Evolutionary conservation across 305 asterid genomes (phyloP), one percentile per base, ranked within the genome.

Genomic region (Euphrasia arctica): DNA sequence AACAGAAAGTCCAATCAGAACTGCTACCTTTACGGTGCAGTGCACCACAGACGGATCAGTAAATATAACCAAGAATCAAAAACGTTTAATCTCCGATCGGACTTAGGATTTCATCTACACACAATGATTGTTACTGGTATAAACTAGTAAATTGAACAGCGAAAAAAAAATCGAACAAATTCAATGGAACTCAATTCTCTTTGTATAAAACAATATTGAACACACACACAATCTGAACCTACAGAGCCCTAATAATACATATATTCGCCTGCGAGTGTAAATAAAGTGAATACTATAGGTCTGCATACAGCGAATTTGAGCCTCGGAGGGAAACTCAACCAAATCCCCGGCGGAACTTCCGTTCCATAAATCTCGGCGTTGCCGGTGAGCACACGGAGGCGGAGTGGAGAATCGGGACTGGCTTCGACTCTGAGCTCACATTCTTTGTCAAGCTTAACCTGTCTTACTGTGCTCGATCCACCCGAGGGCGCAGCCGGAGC

Each of bases 371-470:
- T 88, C 83, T 93, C 96, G 49, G 96, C 95, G 14, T 83, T 78
- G 69, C 99, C 99, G 55, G 32, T 79, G 66, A 85, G 78, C 69
- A 93, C 73, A 43, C 95, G 88, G 32, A 93, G 90, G 69, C 97
- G 95, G 52, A 93, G 84, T 45, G 95, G 95, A 54, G 78, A 54
- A 47, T 88, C 90, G 15, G 81, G 83, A 42, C 84, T 80, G 47
- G 86, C 95, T 82, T 93, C 99, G 66, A 93, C 74, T 80, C 99
- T 80, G n/a, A 93, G 85, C 81, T 90, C 97, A 68, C 90, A 83
- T 75, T 93, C 99, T 72, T 86, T 88, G 62, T 93, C 97, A 66
- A 93, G 80, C 77, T 88, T 93, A 78, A 88, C 95, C 74, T 86
- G 94, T 66, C 95, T 85, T 12, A 79, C 71, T 29, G 79, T 11